Conservation (phyloP, 805 yeast genomes). For the Maudiozyma serrabonitensis region DNA sequence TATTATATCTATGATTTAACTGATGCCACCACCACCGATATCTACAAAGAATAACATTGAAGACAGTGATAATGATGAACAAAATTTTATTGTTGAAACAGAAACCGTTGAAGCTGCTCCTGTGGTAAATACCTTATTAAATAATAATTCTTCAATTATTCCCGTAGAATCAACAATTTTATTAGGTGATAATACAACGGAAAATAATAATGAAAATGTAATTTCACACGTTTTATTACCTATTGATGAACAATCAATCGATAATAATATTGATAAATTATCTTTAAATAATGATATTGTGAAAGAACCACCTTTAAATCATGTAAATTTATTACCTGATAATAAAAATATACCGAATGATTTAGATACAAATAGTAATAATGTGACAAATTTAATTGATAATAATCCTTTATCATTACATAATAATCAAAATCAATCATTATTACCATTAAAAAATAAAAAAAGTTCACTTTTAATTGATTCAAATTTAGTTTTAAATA, state of each 20-base stretch:
- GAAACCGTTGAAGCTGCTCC: slow-evolving; percentile 51
- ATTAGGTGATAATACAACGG: no score
- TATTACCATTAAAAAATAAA: slow-evolving; percentile 26
- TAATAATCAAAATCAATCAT: slow-evolving; percentile 15
- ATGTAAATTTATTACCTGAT: not conserved
- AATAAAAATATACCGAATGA: not conserved
- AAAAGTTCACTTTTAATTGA: slow-evolving; percentile 29
- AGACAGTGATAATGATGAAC: slow-evolving; percentile 9
- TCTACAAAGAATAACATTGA: not conserved
- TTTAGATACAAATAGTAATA: not conserved
- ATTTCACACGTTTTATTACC: not conserved
- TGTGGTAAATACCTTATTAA: slow-evolving; percentile 22
- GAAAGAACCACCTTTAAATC: not conserved
- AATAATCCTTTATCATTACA: slow-evolving; percentile 24
- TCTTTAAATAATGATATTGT: not conserved
- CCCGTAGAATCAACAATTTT: not conserved
- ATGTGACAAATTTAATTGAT: slow-evolving; percentile 10
- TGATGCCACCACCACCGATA: not conserved
- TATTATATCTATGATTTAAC: not conserved
- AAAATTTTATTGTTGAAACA: slow-evolving; percentile 47
- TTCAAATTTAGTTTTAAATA: not conserved
- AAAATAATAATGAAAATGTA: not conserved
- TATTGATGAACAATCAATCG: not conserved
- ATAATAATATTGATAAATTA: not conserved
- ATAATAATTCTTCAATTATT: not conserved